Evolutionary conservation across 176 grass and related monocot species (phyloP).

Genomic region (Thalia dealbata): DNA sequence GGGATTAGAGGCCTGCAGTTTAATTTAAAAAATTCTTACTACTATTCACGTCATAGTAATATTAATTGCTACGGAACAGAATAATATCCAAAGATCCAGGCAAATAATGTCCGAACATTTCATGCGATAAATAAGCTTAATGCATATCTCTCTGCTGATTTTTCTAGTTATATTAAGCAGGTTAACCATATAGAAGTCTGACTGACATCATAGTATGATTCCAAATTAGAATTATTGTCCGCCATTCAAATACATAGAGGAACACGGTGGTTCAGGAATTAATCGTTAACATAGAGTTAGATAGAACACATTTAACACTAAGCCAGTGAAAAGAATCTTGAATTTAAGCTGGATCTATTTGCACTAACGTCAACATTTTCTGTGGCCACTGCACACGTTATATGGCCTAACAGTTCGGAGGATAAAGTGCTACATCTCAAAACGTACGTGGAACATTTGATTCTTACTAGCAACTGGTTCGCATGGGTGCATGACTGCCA

Average conservation of each 20-base stretch:
- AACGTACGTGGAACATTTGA: neutral
- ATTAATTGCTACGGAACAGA: neutral
- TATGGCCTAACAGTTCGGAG: neutral
- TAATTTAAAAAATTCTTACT: neutral
- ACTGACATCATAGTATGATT: neutral
- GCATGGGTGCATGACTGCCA: neutral
- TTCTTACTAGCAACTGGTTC: neutral
- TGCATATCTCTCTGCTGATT: no score
- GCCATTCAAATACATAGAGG: neutral
- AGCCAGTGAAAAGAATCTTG: no score
- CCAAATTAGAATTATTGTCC: no score
- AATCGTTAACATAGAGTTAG: no score
- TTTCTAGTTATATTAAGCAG: neutral
- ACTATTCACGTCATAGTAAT: neutral
- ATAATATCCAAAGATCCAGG: neutral
- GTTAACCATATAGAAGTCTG: neutral
- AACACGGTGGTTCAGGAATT: no score
- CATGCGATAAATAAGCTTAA: neutral
- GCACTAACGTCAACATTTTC: neutral
- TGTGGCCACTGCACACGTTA: neutral
- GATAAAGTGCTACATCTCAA: neutral
- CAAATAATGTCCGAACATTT: neutral
- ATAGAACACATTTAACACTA: no score
- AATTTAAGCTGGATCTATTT: neutral
- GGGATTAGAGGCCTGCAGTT: neutral